A percentile compares a stretch with the other conserved stretches of the same genome.
phyloP scores from a whole-genome alignment of 768 basidiomycete species.

The Dacryopinax spathularia region DNA sequence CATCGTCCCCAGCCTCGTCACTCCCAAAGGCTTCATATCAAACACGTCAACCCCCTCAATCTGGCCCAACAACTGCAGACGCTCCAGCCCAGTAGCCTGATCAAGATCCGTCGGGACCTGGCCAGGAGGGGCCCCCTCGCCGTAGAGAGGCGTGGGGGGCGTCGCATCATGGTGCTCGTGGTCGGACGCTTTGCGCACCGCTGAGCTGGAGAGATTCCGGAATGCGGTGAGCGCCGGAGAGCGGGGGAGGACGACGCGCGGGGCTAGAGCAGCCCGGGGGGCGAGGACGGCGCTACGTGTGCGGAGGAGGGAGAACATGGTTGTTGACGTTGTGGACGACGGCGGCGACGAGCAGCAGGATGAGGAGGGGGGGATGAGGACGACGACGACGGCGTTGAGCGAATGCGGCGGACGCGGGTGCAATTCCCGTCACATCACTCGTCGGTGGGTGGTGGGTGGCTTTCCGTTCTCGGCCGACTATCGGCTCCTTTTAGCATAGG shows the following conservation, averaged over 20 bases:
- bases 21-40: constrained; percentile 70
- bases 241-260: background rate
- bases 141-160: constrained; percentile 46
- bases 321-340: background rate
- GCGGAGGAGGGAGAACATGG: constrained; percentile 1
- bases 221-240: background rate
- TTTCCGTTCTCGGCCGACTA: background rate
- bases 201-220: background rate
- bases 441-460: background rate
- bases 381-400: background rate
- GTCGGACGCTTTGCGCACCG: background rate
- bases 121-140: constrained; percentile 53
- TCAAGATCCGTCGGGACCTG: constrained; percentile 65
- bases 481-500: too few species aligned
- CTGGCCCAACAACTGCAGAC: constrained; percentile 81
- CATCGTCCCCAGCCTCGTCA: constrained; percentile 76
- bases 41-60: constrained; percentile 81
- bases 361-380: background rate
- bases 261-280: background rate
- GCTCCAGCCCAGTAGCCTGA: constrained; percentile 93
- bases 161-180: constrained; percentile 10
- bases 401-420: background rate
- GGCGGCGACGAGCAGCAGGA: background rate
- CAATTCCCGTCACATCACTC: background rate
- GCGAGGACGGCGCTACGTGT: background rate